phyloP scores from a whole-genome alignment of 2,329 filamentous ascomycete genomes.

The Dryadomyces quercivorus region DNA sequence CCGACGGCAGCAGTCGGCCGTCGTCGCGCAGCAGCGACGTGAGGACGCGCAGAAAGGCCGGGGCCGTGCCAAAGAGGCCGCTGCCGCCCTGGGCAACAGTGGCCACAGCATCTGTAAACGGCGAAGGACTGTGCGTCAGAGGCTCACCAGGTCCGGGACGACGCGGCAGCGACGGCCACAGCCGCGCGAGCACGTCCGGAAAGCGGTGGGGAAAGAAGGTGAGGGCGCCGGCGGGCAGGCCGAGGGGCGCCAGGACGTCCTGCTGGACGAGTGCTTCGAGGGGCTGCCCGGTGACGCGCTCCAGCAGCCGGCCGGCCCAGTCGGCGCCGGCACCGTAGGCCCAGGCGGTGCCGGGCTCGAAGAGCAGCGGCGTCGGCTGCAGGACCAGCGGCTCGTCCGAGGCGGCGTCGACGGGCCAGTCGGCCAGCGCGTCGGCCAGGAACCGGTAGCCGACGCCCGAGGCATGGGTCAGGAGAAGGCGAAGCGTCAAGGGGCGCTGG shows the following conservation, averaged over 20 bases:
- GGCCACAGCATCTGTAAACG: neutral
- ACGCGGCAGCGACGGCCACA: slow-evolving; percentile 10
- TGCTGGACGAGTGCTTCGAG: slow-evolving; percentile 10
- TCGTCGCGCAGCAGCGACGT: slow-evolving; percentile 35
- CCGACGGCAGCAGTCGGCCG: slow-evolving; percentile 29
- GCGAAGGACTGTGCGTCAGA: slow-evolving; percentile 3
- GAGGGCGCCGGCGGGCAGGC: slow-evolving; percentile 7
- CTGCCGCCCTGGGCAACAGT: slow-evolving; percentile 18
- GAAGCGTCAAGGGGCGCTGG: slow-evolving; percentile 9
- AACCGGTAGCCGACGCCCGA: slow-evolving; percentile 12
- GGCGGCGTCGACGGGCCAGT: slow-evolving; percentile 1
- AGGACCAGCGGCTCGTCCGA: neutral
- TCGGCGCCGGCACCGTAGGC: slow-evolving; percentile 11
- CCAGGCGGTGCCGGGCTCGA: slow-evolving; percentile 12
- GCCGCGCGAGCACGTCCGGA: slow-evolving; percentile 5
- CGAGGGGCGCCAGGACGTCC: slow-evolving; percentile 11
- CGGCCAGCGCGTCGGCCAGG: slow-evolving; percentile 5
- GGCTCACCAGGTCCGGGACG: slow-evolving; percentile 9
- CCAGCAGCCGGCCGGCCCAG: slow-evolving; percentile 11
- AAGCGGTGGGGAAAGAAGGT: slow-evolving; percentile 11
- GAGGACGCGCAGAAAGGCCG: slow-evolving; percentile 31
- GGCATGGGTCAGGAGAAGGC: slow-evolving; percentile 6
- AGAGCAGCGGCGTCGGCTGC: slow-evolving; percentile 10
- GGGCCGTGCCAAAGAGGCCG: slow-evolving; percentile 22
- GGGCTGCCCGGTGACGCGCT: slow-evolving; percentile 2